Evolutionary conservation across 306 rosid genomes (phyloP).

Genomic region (Medicago ruthenica): DNA sequence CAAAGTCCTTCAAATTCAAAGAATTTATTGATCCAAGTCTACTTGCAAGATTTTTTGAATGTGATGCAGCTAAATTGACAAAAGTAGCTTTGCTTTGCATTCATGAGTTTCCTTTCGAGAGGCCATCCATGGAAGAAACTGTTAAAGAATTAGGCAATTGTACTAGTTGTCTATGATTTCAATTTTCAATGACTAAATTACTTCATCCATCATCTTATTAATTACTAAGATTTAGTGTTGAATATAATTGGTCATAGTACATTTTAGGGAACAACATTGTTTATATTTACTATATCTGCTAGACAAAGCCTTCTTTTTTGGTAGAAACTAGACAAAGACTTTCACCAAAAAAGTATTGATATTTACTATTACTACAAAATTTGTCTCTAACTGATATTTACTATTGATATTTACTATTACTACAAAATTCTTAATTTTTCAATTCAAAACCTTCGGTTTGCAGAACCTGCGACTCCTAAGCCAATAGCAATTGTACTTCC

Average conservation of each 20-base stretch:
- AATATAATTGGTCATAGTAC: constrained; percentile 51
- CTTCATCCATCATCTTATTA: constrained; percentile 24
- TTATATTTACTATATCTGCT: not conserved
- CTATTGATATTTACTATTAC: too few species aligned
- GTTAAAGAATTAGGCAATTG: constrained; percentile 73
- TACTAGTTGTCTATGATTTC: constrained; percentile 68
- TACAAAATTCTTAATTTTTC: constrained; percentile 67
- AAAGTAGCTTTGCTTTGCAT: constrained; percentile 81
- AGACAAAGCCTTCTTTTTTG: too few species aligned
- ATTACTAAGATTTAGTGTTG: too few species aligned
- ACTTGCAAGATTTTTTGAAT: constrained; percentile 66
- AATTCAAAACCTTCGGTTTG: constrained; percentile 71
- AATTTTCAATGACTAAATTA: not conserved
- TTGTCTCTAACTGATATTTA: too few species aligned
- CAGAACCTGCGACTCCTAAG: constrained; percentile 53
- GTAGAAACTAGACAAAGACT: too few species aligned
- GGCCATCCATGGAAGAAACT: constrained; percentile 82
- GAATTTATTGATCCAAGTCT: too few species aligned
- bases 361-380: too few species aligned
- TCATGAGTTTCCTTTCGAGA: constrained; percentile 75
- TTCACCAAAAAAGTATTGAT: too few species aligned
- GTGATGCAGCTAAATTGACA: constrained; percentile 77
- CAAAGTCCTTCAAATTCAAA: too few species aligned
- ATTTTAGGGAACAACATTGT: constrained; percentile 28
- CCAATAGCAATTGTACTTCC: constrained; percentile 72